A percentile compares a stretch with the other conserved stretches of the same genome.
Evolutionary conservation across 257 asterid genomes (phyloP).

Genomic region (Salvia miltiorrhiza): DNA sequence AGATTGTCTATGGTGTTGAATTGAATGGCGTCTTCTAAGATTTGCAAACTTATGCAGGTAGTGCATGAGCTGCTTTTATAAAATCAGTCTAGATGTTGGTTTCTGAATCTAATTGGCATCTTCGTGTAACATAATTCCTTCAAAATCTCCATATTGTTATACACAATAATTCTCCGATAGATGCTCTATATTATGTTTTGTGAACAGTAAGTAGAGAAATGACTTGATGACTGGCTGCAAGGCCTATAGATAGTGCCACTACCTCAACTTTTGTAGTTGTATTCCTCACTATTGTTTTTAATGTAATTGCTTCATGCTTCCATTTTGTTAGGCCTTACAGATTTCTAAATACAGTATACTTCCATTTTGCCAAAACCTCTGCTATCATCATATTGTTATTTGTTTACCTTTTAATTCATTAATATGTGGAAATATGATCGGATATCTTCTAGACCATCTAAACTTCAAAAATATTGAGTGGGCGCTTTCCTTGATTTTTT

Average conservation of each 20-base stretch:
- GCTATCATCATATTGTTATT: not conserved
- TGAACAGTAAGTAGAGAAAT: slow-evolving; percentile 2
- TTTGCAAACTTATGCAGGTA: too few species aligned
- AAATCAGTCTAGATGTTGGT: too few species aligned
- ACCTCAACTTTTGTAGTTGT: not conserved
- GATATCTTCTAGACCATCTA: not conserved
- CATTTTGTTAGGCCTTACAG: not conserved
- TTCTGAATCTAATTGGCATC: not conserved
- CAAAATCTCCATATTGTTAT: too few species aligned
- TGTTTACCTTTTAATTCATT: not conserved
- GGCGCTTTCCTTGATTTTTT: slow-evolving; percentile 4
- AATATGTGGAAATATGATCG: not conserved
- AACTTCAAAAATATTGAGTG: not conserved
- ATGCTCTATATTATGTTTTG: too few species aligned
- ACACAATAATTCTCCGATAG: too few species aligned
- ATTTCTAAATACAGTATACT: not conserved
- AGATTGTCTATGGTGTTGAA: not conserved
- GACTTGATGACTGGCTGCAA: not conserved
- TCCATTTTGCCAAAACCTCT: not conserved
- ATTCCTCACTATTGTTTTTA: not conserved
- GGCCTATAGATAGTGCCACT: slow-evolving; percentile 1
- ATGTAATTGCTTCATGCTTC: not conserved
- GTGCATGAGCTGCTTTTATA: too few species aligned
- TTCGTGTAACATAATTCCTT: not conserved
- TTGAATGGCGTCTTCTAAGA: not conserved